Evolutionary conservation across 2,329 filamentous ascomycete species (phyloP), one percentile per base, ranked within the genome.

Genomic region (Aspergillus pseudoviridinutans): DNA sequence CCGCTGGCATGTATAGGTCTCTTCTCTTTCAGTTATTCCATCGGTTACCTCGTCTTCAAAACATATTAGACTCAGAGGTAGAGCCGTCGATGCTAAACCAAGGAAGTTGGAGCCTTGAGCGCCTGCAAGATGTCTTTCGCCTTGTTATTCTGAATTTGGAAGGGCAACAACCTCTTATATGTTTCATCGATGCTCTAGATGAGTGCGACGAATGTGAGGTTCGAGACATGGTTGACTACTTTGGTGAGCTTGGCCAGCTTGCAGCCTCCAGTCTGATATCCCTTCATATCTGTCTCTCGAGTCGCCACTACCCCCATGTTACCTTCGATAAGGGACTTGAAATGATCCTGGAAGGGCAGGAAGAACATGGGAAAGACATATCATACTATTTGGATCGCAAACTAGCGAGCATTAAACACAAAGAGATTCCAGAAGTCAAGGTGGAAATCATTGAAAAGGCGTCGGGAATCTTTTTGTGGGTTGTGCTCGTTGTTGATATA

Each of bases 1-100:
- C 73, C 0, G 27, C 68, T 0, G 82, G 83, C 0, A 75, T 85
- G 66, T 84, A 82, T 59, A 74, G 81, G 2, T 80, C 80, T 0
- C 54, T 85, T 0, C 55, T 85, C 0, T 59, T 70, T 1, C 80
- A 85, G 42, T 64, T 85, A 0, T 65, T 85, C 0, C 25, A 70
- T 0, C 60, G 66, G 0, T 56, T 68, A 0, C 67, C 72, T 0
- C 66, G 76, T 0, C 64, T 81, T 0, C 72, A 75, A 53, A 17
- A 58, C 0, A 60, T 75, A 0, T 51, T 10, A 32, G 24, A n/a
- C 29, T 49, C 28, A 8, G 28, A 29, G 9, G 9, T 29, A 29
- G 2, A 8, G 3, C 8, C 2, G 28, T 29, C 9, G 9, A 29
- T 29, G 9, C 1, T 29, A 29, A 29, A 29, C 8, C 9, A 8